These are phyloP conservation scores for Pichia kudriavzevii DNA, from an alignment of 1,139 yeast species.

Conservation along the genomic window DNA sequence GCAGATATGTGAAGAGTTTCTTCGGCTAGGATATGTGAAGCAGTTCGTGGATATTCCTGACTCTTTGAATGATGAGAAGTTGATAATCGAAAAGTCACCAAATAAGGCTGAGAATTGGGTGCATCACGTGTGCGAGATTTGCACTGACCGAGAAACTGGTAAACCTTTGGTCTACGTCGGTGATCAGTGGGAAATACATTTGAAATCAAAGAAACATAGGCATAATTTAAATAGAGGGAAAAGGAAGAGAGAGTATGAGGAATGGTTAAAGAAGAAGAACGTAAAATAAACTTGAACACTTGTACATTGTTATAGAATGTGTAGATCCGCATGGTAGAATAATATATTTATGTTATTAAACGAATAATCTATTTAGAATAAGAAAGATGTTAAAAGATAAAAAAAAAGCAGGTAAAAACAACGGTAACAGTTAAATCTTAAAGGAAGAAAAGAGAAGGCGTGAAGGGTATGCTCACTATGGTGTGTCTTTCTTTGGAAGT, in stretches of 20 bases:
- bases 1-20: slow-evolving; percentile 39
- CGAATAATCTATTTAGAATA: no score
- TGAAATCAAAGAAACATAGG: slow-evolving; percentile 58
- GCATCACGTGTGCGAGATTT: slow-evolving; percentile 59
- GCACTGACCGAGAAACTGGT: slow-evolving; percentile 47
- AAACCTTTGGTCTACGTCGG: slow-evolving; percentile 65
- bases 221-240: slow-evolving; percentile 34
- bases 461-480: background rate
- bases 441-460: background rate
- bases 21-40: slow-evolving; percentile 19
- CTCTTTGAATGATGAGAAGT: slow-evolving; percentile 27
- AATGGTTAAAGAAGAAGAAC: slow-evolving; percentile 27
- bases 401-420: no score
- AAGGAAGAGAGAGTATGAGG: slow-evolving; percentile 37
- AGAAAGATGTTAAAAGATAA: no score
- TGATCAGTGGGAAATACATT: slow-evolving; percentile 62
- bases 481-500: slow-evolving; percentile 17
- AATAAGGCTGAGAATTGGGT: slow-evolving; percentile 42
- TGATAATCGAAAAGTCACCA: slow-evolving; percentile 9
- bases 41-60: slow-evolving; percentile 32
- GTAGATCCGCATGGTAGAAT: no score
- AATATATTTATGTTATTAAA: no score
- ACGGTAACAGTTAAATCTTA: no score
- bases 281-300: background rate
- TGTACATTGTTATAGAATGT: no score